A percentile compares a stretch with the other conserved stretches of the same genome.
Evolutionary conservation across 1,139 yeast genomes (phyloP).

Genomic region (Yamadazyma membranifaciens): DNA sequence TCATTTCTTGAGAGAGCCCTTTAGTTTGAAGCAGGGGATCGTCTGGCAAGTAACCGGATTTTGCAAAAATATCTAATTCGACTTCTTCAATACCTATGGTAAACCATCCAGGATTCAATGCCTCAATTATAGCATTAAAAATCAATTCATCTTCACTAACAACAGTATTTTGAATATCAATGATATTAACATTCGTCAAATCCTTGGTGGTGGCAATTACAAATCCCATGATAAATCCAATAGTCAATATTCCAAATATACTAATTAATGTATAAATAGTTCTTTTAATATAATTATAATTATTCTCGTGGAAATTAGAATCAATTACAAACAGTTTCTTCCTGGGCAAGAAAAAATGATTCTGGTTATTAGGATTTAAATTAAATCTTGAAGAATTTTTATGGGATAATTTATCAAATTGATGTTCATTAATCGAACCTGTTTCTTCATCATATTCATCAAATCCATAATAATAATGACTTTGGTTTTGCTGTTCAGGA

Average conservation of each 20-base stretch:
- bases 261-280: slow-evolving; percentile 57
- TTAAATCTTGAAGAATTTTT: slow-evolving; percentile 13
- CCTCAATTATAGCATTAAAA: slow-evolving; percentile 74
- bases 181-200: slow-evolving; percentile 61
- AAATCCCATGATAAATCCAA: slow-evolving; percentile 83
- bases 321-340: slow-evolving; percentile 21
- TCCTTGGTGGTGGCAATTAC: slow-evolving; percentile 86
- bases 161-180: slow-evolving; percentile 64
- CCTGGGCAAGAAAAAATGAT: slow-evolving; percentile 32
- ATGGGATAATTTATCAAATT: slow-evolving; percentile 19
- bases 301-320: slow-evolving; percentile 17
- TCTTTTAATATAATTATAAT: slow-evolving; percentile 43
- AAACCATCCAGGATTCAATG: slow-evolving; percentile 85
- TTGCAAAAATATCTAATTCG: slow-evolving; percentile 86
- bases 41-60: slow-evolving; percentile 53
- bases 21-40: slow-evolving; percentile 1
- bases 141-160: slow-evolving; percentile 84
- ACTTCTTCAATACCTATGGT: slow-evolving; percentile 63
- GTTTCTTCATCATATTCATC: slow-evolving; percentile 43
- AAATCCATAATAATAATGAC: slow-evolving; percentile 33
- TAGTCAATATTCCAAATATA: slow-evolving; percentile 51
- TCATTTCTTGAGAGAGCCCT: background rate
- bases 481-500: slow-evolving; percentile 25
- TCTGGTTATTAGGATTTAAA: slow-evolving; percentile 10
- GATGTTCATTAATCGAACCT: slow-evolving; percentile 16